These are phyloP conservation scores for Pythium angustatum DNA, from an alignment of 352 stramenopile genomes.

Conservation along the genomic window DNA sequence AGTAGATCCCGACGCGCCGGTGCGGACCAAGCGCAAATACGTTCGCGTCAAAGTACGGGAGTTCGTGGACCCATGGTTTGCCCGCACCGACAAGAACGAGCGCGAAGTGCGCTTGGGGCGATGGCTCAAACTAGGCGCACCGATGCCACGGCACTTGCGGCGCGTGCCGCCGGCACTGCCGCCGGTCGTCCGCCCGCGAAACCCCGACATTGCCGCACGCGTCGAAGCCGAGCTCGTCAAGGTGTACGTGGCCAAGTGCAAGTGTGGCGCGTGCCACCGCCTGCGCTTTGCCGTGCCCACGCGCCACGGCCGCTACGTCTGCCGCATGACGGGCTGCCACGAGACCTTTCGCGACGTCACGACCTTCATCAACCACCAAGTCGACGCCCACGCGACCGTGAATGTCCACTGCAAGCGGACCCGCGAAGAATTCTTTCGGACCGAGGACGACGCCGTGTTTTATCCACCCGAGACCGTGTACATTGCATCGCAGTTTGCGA, in stretches of 20 bases:
- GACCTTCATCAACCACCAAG: slow-evolving; percentile 60
- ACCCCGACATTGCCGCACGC: slow-evolving; percentile 9
- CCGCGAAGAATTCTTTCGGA: slow-evolving; percentile 39
- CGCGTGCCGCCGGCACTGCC: slow-evolving; percentile 8
- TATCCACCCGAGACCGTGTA: slow-evolving; percentile 62
- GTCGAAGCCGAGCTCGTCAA: slow-evolving; percentile 14
- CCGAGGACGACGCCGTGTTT: slow-evolving; percentile 31
- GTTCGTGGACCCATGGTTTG: no score
- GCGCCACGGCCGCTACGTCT: slow-evolving; percentile 13
- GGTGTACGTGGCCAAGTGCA: background rate
- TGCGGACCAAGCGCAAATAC: slow-evolving; percentile 9
- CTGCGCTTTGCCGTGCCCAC: background rate
- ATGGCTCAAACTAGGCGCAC: slow-evolving; percentile 2
- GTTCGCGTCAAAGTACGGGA: no score
- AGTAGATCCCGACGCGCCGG: background rate
- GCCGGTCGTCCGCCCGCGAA: slow-evolving; percentile 12
- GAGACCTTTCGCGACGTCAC: slow-evolving; percentile 39
- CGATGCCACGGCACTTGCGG: slow-evolving; percentile 17
- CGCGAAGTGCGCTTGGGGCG: slow-evolving; percentile 14
- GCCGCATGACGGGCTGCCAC: slow-evolving; percentile 16
- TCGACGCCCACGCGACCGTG: slow-evolving; percentile 47
- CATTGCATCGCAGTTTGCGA: slow-evolving; percentile 43
- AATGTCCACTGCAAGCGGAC: slow-evolving; percentile 40
- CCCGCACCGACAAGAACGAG: background rate
- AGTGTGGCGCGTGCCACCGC: slow-evolving; percentile 1